Percentiles rank a stretch among this genome's conserved stretches.
These are phyloP conservation scores for Dillenia turbinata DNA, from an alignment of 164 flowering plant species.

Conservation along the genomic window DNA sequence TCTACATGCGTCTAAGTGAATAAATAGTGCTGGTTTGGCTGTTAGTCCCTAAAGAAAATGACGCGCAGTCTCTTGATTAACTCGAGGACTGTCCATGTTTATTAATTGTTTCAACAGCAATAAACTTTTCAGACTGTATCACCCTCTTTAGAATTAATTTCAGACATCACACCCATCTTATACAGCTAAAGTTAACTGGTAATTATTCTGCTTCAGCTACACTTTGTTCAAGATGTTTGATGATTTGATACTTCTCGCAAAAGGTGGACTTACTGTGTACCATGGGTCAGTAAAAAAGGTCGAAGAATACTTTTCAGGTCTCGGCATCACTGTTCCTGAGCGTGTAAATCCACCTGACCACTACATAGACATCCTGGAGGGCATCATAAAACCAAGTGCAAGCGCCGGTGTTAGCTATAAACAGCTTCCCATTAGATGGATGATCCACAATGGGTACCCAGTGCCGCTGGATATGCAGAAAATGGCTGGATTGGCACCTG, in stretches of 20 bases:
- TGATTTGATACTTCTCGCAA: conserved; percentile 93
- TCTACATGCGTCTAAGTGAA: no score
- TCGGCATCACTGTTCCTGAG: conserved; percentile 88
- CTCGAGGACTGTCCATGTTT: no score
- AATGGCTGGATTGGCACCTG: conserved; percentile 34
- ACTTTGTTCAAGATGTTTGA: conserved; percentile 94
- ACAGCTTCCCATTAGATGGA: conserved; percentile 94
- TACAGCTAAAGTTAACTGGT: conserved; percentile 2
- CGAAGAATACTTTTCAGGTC: conserved; percentile 80
- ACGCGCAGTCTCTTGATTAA: no score
- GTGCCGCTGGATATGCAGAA: conserved; percentile 79
- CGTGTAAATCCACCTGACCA: conserved; percentile 97
- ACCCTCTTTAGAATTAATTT: no score
- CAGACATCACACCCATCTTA: no score
- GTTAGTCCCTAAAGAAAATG: no score
- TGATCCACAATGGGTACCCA: conserved; percentile 89
- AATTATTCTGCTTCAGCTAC: conserved; percentile 55
- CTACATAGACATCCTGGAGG: conserved; percentile 93
- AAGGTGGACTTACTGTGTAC: conserved; percentile 90
- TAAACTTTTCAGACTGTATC: no score
- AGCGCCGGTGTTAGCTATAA: conserved; percentile 38
- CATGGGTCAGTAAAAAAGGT: conserved; percentile 95
- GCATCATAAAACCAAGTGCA: conserved; percentile 59
- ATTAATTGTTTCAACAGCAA: no score
- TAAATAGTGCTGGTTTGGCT: no score